These are phyloP conservation scores for Trichomonas vaginalis DNA, from an alignment of 208 protist genomes.

Conservation along the genomic window DNA sequence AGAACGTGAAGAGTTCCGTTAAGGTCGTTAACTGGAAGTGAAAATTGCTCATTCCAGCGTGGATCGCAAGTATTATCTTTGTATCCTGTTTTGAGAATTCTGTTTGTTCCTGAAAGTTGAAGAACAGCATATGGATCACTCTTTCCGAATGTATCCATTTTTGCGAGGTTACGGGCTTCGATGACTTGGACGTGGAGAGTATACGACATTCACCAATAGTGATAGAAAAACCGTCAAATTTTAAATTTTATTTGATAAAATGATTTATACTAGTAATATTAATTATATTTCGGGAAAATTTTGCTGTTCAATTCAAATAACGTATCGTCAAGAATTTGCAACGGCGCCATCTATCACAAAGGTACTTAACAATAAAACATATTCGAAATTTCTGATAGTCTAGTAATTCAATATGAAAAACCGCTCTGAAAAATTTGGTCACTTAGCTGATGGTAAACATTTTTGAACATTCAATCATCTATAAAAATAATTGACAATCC, in stretches of 20 bases:
- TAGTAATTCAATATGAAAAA: too few species aligned
- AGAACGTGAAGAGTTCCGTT: background rate
- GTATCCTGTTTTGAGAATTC: background rate
- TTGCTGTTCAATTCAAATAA: background rate
- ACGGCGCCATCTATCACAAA: too few species aligned
- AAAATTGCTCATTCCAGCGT: background rate
- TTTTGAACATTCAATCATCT: too few species aligned
- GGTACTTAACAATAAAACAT: too few species aligned
- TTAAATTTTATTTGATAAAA: background rate
- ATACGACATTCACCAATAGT: background rate
- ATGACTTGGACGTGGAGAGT: background rate
- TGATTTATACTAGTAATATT: background rate
- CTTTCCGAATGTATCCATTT: background rate
- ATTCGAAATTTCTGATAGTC: too few species aligned
- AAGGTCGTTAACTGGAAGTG: background rate
- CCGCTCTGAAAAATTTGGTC: too few species aligned
- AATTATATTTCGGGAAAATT: background rate
- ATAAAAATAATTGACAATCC: too few species aligned
- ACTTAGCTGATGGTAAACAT: too few species aligned
- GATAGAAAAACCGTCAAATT: background rate
- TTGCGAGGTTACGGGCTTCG: background rate
- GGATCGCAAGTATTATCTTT: background rate
- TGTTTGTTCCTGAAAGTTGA: background rate
- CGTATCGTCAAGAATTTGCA: background rate
- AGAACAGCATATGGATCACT: background rate